Base-by-base conservation (phyloP, 495 filamentous ascomycete genomes). In the Xylaria curta region DNA sequence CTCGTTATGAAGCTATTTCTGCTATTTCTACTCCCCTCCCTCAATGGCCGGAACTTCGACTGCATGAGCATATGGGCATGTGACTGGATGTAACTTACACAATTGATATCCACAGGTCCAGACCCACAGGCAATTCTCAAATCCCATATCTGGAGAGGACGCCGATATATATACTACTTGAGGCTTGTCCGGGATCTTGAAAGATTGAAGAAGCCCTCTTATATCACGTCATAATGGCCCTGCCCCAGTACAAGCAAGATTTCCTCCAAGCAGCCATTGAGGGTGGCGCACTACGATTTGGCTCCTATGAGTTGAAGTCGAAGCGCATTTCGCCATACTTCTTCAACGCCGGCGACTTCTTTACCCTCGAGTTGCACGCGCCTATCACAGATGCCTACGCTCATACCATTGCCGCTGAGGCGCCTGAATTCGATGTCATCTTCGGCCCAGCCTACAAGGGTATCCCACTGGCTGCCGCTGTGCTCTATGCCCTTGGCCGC, bases 381-480 rank as follows among this genome's bases (percentile, higher is more conserved):
- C 88, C 93, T 70, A 89, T 96, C 72, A 87, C 90, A 68, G 84
- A 87, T 54, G 94, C 95, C 54, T 98, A 94, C 79, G 95, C 95
- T 8, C 86, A 90, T 58, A 88, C 93, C 61, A 90, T 97, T 58
- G 78, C 83, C 2, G 77, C 77, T 66, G 73, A 76, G 49, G 76
- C 78, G 12, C 80, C 86, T 63, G 79, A 86, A 31, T 92, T 92
- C 76, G 91, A 93, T 76, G 82, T 94, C 68, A 75, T 93, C 70
- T 93, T 93, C 78, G 94, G 94, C 3, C 95, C 96, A 7, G 94
- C 95, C 24, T 99, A 98, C 87, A 98, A 98, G 82, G 96, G 96
- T 42, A 97, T 98, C 70, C 92, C 93, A 0, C 88, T 98, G 3
- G 93, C 93, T n/a, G 84, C 89, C 19, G 85, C 91, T 3, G 90